Percentiles rank a stretch among this genome's conserved stretches.
Evolutionary conservation across 495 filamentous ascomycete species (phyloP).

Genomic region (Cladorrhinum samala): DNA sequence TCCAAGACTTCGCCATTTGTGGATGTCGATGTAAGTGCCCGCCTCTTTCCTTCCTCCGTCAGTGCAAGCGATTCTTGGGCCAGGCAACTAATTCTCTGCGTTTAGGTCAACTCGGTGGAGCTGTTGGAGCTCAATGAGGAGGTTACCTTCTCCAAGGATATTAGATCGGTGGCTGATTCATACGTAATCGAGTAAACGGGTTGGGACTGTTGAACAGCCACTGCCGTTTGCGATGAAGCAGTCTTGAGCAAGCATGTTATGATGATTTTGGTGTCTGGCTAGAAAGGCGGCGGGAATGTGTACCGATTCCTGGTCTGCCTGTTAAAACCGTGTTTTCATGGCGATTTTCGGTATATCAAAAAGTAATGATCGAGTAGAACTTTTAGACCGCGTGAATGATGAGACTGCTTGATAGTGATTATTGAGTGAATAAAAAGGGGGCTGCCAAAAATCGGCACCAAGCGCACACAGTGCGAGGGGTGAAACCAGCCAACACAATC

Average conservation of each 20-base stretch:
- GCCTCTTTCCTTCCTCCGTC: not conserved
- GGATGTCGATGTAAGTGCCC: slow-evolving; percentile 73
- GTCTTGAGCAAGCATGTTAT: slow-evolving; percentile 8
- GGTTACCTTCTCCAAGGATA: slow-evolving; percentile 80
- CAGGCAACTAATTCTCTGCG: slow-evolving; percentile 18
- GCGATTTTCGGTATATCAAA: not conserved
- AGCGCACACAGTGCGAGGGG: too few relatives aligned
- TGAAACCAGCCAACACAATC: too few relatives aligned
- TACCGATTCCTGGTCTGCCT: not conserved
- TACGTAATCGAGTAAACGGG: slow-evolving; percentile 67
- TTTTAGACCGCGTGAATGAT: too few relatives aligned
- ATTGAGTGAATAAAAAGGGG: too few relatives aligned
- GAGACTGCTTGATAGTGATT: too few relatives aligned
- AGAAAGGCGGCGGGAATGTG: slow-evolving; percentile 4
- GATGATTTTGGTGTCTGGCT: slow-evolving; percentile 2
- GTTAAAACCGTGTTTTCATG: not conserved
- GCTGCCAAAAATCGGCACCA: too few relatives aligned
- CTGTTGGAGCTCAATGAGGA: slow-evolving; percentile 76
- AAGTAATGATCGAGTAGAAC: too few relatives aligned
- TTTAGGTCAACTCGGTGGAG: slow-evolving; percentile 61
- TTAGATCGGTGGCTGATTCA: slow-evolving; percentile 75
- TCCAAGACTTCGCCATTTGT: slow-evolving; percentile 80
- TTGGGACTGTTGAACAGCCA: not conserved
- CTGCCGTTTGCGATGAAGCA: not conserved
- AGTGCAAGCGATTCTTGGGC: too few relatives aligned